These are phyloP conservation scores for Starmerella gropengiesseri DNA, from an alignment of 805 yeast genomes.

Conservation along the genomic window DNA sequence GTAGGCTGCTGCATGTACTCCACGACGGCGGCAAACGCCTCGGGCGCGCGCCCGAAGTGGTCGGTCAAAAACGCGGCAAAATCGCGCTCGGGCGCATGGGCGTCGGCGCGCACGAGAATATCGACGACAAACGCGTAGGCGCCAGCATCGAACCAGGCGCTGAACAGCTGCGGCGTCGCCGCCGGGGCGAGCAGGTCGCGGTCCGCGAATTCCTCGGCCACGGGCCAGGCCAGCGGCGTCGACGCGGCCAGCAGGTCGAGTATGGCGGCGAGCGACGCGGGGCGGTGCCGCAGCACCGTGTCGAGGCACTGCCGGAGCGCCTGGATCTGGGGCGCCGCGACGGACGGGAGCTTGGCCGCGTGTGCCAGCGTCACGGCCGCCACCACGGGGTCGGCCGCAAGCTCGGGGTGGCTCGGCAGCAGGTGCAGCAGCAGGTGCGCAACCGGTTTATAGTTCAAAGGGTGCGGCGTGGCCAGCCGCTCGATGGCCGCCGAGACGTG, in stretches of 20 bases:
- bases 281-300: background rate
- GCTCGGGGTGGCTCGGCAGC: background rate
- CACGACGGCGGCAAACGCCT: constrained; percentile 27
- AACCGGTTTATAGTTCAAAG: constrained; percentile 14
- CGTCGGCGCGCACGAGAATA: constrained; percentile 28
- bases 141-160: constrained; percentile 6
- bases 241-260: background rate
- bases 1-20: constrained; percentile 27
- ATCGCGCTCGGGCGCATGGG: constrained; percentile 23
- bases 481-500: constrained; percentile 12
- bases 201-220: background rate
- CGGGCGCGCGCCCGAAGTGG: constrained; percentile 22
- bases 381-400: background rate
- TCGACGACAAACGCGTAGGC: constrained; percentile 26
- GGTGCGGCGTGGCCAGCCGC: constrained; percentile 2
- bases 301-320: constrained; percentile 11
- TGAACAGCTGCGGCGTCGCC: background rate
- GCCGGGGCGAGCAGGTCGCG: constrained; percentile 3
- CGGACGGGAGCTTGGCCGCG: background rate
- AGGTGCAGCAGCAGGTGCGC: constrained; percentile 5
- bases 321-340: background rate
- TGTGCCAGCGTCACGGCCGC: constrained; percentile 5
- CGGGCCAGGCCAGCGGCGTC: background rate
- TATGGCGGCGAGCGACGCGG: background rate
- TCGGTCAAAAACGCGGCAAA: constrained; percentile 21